Base-by-base conservation (phyloP, 352 stramenopile species). In the Phytophthora macrochlamydospora region DNA sequence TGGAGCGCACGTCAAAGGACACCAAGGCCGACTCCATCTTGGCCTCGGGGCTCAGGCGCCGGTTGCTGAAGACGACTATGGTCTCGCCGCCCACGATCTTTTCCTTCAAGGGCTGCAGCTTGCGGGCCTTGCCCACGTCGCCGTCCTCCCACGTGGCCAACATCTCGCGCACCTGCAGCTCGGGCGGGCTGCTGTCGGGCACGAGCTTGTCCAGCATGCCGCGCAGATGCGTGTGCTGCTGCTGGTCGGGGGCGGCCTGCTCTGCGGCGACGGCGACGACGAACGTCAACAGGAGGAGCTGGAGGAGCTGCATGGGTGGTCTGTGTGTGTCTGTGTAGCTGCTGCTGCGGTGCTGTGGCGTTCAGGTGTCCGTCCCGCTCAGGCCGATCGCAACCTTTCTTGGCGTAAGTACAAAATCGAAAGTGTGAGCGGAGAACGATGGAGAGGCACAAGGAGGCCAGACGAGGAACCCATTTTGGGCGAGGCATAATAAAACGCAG, bases 11-110 rank as follows among this genome's bases (percentile, higher is more conserved):
- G 52, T 93, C 81, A 42, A 91, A 93, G n/a, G 67, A 71, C 51
- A 93, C 85, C 3, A 90, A 58, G 4, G 82, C 79, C 13, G 82
- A 84, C 67, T 93, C 83, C 40, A 68, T 72, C 33, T 79, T 70
- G 48, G 62, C 64, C n/a, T 65, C 52, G 2, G 58, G 33, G 43
- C 69, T 72, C 31, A 71, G n/a, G 0, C 70, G 63, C 4, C 72
- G 77, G 67, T 93, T 80, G 71, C 83, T 75, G 56, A 91, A 93
- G 46, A 93, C 79, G 4, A 93, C 69, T n/a, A 91, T 79, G 8
- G 80, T 83, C 56, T 90, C 75, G 51, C 79, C 83, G 49, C 83
- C 85, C 12, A 67, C 65, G 46, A 93, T 83, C 62, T 85, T 89
- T 54, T 85, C 76, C 40, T 28, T 43, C 3, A 87, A 62, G 3